These are phyloP conservation scores for Plasmodium ovale DNA, from an alignment of 169 alveolate genomes.

Conservation along the genomic window DNA sequence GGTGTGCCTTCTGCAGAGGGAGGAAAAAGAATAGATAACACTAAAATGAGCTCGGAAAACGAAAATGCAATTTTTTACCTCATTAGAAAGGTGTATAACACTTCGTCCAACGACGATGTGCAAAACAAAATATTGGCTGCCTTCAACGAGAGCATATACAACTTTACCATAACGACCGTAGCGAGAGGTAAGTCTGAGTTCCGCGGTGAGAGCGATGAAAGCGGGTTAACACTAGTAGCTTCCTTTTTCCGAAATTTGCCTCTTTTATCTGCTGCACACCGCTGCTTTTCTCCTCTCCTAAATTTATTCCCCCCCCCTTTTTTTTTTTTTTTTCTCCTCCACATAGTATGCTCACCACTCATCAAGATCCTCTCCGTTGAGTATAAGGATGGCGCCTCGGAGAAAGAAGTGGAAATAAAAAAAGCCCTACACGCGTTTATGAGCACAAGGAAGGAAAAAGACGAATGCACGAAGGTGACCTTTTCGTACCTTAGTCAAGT, in stretches of 20 bases:
- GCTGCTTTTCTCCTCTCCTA: neutral
- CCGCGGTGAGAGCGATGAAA: too few relatives aligned
- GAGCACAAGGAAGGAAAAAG: conserved; percentile 10
- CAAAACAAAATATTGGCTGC: conserved; percentile 16
- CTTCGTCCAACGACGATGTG: conserved; percentile 25
- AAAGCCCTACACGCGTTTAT: conserved; percentile 11
- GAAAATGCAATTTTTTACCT: conserved; percentile 52
- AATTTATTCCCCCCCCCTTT: neutral
- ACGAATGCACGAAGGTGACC: neutral
- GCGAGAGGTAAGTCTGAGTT: conserved; percentile 26
- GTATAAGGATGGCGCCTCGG: conserved; percentile 18
- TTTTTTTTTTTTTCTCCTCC: neutral
- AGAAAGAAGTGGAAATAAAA: conserved; percentile 62
- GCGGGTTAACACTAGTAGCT: too few relatives aligned
- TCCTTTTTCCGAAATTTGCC: too few relatives aligned
- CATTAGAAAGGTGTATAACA: conserved; percentile 50
- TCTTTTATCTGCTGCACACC: neutral
- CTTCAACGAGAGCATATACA: conserved; percentile 57
- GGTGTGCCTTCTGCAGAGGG: neutral
- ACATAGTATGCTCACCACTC: conserved; percentile 55
- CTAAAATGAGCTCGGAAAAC: conserved; percentile 15
- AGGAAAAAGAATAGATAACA: neutral
- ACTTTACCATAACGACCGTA: conserved; percentile 49
- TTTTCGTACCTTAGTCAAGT: conserved; percentile 24
- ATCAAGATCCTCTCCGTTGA: conserved; percentile 48